These are phyloP conservation scores for Annulohypoxylon moriforme DNA, from an alignment of 495 filamentous ascomycete species.

Conservation along the genomic window DNA sequence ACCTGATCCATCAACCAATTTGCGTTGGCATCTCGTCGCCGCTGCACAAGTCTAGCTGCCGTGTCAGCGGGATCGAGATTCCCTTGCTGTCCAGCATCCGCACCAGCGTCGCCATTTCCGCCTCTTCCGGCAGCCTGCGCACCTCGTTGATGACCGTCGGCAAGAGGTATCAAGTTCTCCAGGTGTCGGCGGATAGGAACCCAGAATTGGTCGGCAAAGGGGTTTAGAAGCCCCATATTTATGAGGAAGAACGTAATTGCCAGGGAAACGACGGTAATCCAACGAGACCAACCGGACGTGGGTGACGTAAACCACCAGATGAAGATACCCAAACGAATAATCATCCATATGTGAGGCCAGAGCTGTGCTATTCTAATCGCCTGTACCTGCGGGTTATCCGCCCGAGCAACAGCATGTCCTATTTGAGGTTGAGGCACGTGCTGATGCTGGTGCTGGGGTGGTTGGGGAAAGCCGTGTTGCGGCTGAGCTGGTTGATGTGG, in stretches of 20 bases:
- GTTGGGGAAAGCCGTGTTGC: slow-evolving; percentile 40
- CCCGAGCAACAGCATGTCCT: slow-evolving; percentile 45
- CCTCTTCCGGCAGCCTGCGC: slow-evolving; percentile 45
- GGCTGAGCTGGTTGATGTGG: slow-evolving; percentile 51
- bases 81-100: slow-evolving; percentile 20
- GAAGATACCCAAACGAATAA: slow-evolving; percentile 80
- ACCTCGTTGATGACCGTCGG: slow-evolving; percentile 41
- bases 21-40: slow-evolving; percentile 59
- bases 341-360: slow-evolving; percentile 76
- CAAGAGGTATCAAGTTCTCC: slow-evolving; percentile 73
- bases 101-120: slow-evolving; percentile 35
- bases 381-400: slow-evolving; percentile 57
- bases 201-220: slow-evolving; percentile 66
- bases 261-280: slow-evolving; percentile 69
- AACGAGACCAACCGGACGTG: slow-evolving; percentile 75
- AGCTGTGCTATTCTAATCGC: slow-evolving; percentile 60
- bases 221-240: slow-evolving; percentile 72
- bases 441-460: slow-evolving; percentile 42
- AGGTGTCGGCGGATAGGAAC: slow-evolving; percentile 75
- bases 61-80: slow-evolving; percentile 63
- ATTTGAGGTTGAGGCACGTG: slow-evolving; percentile 43
- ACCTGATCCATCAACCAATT: slow-evolving; percentile 67
- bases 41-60: slow-evolving; percentile 65
- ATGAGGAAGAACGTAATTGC: slow-evolving; percentile 70
- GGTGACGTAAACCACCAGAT: slow-evolving; percentile 82